Evolutionary conservation across 441 rosid species (phyloP).

Genomic region (Jatropha multifida): DNA sequence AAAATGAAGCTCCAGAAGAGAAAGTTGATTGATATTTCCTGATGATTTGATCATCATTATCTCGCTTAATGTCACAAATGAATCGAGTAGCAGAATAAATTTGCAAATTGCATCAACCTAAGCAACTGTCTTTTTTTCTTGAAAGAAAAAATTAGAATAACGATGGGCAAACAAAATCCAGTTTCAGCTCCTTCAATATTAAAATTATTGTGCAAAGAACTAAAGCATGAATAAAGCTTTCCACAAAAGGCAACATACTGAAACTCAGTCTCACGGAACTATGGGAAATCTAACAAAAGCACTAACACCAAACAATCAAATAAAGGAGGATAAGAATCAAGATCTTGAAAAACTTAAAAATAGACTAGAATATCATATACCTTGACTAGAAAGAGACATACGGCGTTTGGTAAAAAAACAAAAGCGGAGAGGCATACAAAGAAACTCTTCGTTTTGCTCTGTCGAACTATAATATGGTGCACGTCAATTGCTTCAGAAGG

Average conservation of each 20-base stretch:
- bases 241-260: background rate
- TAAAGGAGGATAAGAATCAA: background rate
- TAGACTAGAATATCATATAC: slow-evolving; percentile 21
- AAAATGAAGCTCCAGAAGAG: slow-evolving; percentile 52
- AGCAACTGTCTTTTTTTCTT: background rate
- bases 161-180: background rate
- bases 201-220: background rate
- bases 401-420: slow-evolving; percentile 34
- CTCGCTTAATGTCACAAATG: slow-evolving; percentile 16
- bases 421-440: slow-evolving; percentile 34
- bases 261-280: background rate
- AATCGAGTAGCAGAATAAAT: background rate
- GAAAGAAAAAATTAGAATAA: background rate
- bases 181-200: background rate
- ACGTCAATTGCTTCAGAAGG: slow-evolving; percentile 47
- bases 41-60: slow-evolving; percentile 24
- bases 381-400: slow-evolving; percentile 45
- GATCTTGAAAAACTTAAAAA: background rate
- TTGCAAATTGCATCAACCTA: background rate
- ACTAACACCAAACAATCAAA: background rate
- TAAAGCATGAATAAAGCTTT: background rate
- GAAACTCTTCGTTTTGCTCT: slow-evolving; percentile 35
- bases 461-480: slow-evolving; percentile 58
- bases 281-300: background rate
- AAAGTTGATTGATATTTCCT: slow-evolving; percentile 45